Base-by-base conservation (phyloP, 495 filamentous ascomycete genomes). In the Penicillium bialowiezense region DNA sequence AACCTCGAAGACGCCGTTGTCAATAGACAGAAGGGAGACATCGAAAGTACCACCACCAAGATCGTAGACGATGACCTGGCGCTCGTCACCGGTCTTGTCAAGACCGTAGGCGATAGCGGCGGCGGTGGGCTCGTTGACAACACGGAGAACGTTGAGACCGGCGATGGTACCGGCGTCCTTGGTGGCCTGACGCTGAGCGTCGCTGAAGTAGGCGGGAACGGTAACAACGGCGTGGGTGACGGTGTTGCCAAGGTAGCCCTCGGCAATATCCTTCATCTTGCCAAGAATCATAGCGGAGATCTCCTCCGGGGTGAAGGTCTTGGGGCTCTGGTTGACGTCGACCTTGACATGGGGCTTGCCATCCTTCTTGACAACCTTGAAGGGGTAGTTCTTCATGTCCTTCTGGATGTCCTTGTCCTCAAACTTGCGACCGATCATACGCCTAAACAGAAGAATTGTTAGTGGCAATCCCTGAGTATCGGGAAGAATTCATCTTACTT, bases 31-130 rank as follows among this genome's bases (percentile, higher is more conserved):
- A 58, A 99, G 89, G 44, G 92, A 97, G 41, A 99, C 93, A 93
- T 99, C 93, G 72, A 99, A 99, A 62, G 93, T 97, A 84, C 93
- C 93, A 86, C 93, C 93, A 85, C 93, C 93, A 56, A 98, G 89
- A 85, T 98, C 93, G 73, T 95, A 95, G 60, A 95, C 90, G 60
- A 95, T 90, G 65, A 95, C 90, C 77, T 93, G 89, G 65, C 89
- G 86, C 70, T 95, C 90, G 41, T 83, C 88, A 56, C 82, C 83
- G 38, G 80, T 84, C 82, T 92, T 90, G 72, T 95, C 89, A 59
- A 95, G 78, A 70, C 90, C 88, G 67, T 90, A 90, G 54, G 88
- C 88, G 63, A 92, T 88, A 69, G 88, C 89, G 61, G 89, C 89
- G 62, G 89, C 89, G 60, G 89, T 92, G 55, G 89, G 89, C 70